Evolutionary conservation across 2,329 filamentous ascomycete genomes (phyloP).

Genomic region (Aspergillus novoparasiticus): DNA sequence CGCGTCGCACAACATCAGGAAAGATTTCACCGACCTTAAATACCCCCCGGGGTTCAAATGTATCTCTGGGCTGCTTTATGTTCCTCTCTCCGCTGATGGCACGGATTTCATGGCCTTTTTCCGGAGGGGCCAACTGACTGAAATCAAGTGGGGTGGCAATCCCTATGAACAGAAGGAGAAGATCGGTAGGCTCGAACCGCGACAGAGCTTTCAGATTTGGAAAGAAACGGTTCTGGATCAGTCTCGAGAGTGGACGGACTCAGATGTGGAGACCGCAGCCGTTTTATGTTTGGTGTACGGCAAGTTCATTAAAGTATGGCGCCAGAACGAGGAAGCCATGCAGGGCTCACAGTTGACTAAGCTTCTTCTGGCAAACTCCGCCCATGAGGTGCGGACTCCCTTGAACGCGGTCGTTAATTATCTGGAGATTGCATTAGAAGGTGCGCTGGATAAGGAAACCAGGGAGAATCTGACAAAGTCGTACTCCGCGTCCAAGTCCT

Average conservation of each 20-base stretch:
- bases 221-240: constrained; percentile 78
- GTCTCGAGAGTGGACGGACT: constrained; percentile 84
- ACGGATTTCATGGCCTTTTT: constrained; percentile 90
- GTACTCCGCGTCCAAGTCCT: constrained; percentile 86
- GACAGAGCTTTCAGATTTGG: constrained; percentile 81
- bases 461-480: constrained; percentile 82
- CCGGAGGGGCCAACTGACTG: constrained; percentile 73
- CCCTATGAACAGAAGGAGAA: constrained; percentile 66
- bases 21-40: constrained; percentile 78
- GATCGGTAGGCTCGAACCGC: constrained; percentile 72
- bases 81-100: constrained; percentile 75
- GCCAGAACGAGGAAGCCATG: constrained; percentile 82
- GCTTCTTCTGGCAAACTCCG: constrained; percentile 80
- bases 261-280: constrained; percentile 85
- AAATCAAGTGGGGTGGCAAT: constrained; percentile 77
- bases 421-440: constrained; percentile 85
- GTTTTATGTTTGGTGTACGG: constrained; percentile 87
- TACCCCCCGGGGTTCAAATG: constrained; percentile 78
- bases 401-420: constrained; percentile 95
- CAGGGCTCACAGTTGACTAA: constrained; percentile 80
- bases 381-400: constrained; percentile 87
- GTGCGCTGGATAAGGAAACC: constrained; percentile 75
- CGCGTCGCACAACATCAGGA: constrained; percentile 72
- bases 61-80: constrained; percentile 77
- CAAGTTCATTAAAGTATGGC: constrained; percentile 89